Evolutionary conservation across 2,329 filamentous ascomycete species (phyloP).

Genomic region (Cladosporium phlei): DNA sequence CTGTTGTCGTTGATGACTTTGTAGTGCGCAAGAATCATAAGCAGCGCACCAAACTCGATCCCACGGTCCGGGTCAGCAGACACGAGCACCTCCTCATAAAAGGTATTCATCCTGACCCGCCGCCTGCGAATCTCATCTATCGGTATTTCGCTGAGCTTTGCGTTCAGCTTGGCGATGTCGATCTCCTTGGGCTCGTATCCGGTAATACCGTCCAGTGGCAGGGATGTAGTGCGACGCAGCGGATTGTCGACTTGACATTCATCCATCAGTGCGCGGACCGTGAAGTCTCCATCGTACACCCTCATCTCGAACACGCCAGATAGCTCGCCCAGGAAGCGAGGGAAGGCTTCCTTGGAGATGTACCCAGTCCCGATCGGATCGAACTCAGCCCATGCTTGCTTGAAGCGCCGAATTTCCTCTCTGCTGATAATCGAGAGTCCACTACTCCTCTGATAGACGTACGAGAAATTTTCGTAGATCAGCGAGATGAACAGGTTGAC

Average conservation of each 20-base stretch:
- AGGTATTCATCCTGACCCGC: slow-evolving; percentile 79
- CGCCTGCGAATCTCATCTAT: slow-evolving; percentile 68
- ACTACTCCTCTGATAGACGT: slow-evolving; percentile 94
- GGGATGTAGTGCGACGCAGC: slow-evolving; percentile 43
- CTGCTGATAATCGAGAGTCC: slow-evolving; percentile 85
- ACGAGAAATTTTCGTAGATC: slow-evolving; percentile 99
- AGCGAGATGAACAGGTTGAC: slow-evolving; percentile 97
- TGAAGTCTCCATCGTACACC: slow-evolving; percentile 88
- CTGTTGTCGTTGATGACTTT: slow-evolving; percentile 98
- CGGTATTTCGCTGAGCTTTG: slow-evolving; percentile 68
- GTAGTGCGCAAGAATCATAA: slow-evolving; percentile 96
- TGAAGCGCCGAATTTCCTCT: slow-evolving; percentile 93
- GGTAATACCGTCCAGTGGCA: slow-evolving; percentile 39
- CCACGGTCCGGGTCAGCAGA: slow-evolving; percentile 84
- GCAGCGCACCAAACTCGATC: slow-evolving; percentile 83
- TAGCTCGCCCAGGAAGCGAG: slow-evolving; percentile 79
- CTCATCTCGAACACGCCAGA: slow-evolving; percentile 97
- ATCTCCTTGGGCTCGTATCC: slow-evolving; percentile 43
- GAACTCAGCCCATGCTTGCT: slow-evolving; percentile 94
- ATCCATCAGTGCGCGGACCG: slow-evolving; percentile 79
- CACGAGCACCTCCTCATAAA: slow-evolving; percentile 94
- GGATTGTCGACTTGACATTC: slow-evolving; percentile 59
- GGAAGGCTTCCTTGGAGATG: slow-evolving; percentile 85
- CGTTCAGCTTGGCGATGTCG: slow-evolving; percentile 71
- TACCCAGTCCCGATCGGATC: slow-evolving; percentile 88